Conservation (phyloP, 2,329 filamentous ascomycete genomes). For the Orbilia ellipsospora region DNA sequence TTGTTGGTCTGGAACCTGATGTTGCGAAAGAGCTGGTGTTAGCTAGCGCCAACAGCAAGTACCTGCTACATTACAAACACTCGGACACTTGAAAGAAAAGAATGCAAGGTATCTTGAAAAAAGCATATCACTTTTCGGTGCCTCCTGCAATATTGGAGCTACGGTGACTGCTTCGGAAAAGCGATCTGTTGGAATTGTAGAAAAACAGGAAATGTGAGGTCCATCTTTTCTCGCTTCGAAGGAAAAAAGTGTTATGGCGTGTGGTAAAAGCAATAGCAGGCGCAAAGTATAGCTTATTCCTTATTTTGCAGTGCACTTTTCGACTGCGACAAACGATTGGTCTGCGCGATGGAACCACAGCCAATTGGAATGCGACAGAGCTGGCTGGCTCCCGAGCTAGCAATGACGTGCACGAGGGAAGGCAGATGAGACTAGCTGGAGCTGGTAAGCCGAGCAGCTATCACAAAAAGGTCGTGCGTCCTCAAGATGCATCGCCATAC, state of each 20-base stretch:
- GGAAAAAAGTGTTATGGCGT: conserved; percentile 24
- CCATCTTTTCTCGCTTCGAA: conserved; percentile 19
- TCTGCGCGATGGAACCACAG: conserved; percentile 8
- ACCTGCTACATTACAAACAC: not conserved
- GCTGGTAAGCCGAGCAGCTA: conserved; percentile 30
- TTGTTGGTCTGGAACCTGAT: conserved; percentile 13
- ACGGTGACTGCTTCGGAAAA: conserved; percentile 17
- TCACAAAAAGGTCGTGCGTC: conserved; percentile 28
- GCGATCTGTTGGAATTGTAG: conserved; percentile 10
- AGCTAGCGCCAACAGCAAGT: conserved; percentile 14
- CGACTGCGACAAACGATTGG: conserved; percentile 28
- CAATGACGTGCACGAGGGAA: conserved; percentile 44
- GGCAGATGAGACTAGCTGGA: conserved; percentile 20
- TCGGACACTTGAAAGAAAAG: not conserved
- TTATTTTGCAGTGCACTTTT: not conserved
- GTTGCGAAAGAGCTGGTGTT: conserved; percentile 11
- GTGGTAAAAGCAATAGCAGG: conserved; percentile 21
- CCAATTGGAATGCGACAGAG: conserved; percentile 28
- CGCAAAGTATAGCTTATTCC: conserved; percentile 22
- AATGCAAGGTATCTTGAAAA: not conserved
- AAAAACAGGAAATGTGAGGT: conserved; percentile 6
- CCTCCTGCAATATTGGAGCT: not conserved
- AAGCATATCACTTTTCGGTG: too few species aligned
- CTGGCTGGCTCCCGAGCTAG: conserved; percentile 22
- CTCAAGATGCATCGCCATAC: conserved; percentile 2